A percentile compares a stretch with the other conserved stretches of the same genome.
Evolutionary conservation across 208 protist genomes (phyloP).

Genomic region (Trypanosoma lewisi): DNA sequence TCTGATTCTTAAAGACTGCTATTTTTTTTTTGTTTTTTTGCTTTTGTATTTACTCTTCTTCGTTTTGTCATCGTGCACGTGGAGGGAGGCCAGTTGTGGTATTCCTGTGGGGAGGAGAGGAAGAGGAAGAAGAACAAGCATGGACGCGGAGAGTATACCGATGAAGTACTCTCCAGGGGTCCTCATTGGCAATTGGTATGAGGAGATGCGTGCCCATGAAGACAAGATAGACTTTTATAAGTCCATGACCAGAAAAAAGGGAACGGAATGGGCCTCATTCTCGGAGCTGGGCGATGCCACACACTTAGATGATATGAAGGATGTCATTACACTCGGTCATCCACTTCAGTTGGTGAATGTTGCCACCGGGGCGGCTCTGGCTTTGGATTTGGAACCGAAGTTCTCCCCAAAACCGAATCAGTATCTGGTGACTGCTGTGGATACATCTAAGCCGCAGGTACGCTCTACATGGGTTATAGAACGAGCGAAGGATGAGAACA

Average conservation of each 20-base stretch:
- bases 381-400: constrained; percentile 38
- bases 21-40: constrained; percentile 16
- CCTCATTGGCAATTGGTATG: constrained; percentile 86
- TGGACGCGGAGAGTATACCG: constrained; percentile 37
- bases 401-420: constrained; percentile 24
- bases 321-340: constrained; percentile 49
- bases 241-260: constrained; percentile 15
- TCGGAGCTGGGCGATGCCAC: constrained; percentile 34
- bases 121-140: constrained; percentile 5
- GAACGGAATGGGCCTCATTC: neutral
- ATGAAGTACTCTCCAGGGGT: constrained; percentile 79
- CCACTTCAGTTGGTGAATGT: constrained; percentile 53
- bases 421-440: constrained; percentile 25
- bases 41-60: constrained; percentile 17
- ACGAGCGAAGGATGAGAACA: constrained; percentile 68
- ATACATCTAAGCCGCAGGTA: constrained; percentile 32
- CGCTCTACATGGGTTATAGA: constrained; percentile 74
- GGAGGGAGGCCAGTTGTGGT: neutral
- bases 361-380: constrained; percentile 46
- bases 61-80: too few relatives aligned
- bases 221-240: constrained; percentile 72
- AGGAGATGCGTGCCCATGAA: constrained; percentile 72
- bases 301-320: constrained; percentile 18
- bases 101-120: neutral
- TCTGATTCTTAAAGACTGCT: too few relatives aligned